Percentiles rank a stretch among this genome's conserved stretches.
phyloP scores from a whole-genome alignment of 2,329 filamentous ascomycete genomes.

The Hypoxylon sp. region DNA sequence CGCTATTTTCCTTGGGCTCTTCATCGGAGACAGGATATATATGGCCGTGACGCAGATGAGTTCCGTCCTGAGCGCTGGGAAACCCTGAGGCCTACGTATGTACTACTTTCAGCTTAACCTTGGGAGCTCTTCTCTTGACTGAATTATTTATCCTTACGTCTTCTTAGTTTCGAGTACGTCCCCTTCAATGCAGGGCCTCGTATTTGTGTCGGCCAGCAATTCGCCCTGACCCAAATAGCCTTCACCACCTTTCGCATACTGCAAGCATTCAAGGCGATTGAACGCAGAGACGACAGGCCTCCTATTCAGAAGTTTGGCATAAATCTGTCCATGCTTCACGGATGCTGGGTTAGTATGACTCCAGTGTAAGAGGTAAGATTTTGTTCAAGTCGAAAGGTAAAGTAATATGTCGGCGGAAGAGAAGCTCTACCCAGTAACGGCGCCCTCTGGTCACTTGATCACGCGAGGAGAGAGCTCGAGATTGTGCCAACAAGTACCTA shows the following conservation, averaged over 20 bases:
- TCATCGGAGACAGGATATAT: constrained; percentile 57
- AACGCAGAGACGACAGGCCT: constrained; percentile 49
- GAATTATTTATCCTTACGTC: neutral
- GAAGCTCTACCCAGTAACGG: neutral
- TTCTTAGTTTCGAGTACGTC: constrained; percentile 54
- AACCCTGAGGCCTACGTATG: constrained; percentile 48
- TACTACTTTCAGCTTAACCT: constrained; percentile 2
- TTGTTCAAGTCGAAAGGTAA: neutral
- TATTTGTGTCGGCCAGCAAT: constrained; percentile 59
- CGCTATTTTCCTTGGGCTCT: constrained; percentile 53
- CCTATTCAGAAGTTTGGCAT: constrained; percentile 50
- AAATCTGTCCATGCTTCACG: constrained; percentile 52
- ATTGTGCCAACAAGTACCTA: neutral
- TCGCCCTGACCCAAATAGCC: constrained; percentile 53
- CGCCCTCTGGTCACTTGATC: neutral
- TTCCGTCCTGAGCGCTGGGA: constrained; percentile 58
- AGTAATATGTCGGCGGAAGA: neutral
- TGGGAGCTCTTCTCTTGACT: neutral
- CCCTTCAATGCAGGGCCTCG: constrained; percentile 59
- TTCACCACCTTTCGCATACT: constrained; percentile 52
- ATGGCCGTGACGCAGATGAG: constrained; percentile 55
- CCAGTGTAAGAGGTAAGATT: constrained; percentile 24
- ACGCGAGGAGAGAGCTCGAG: neutral
- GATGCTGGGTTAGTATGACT: constrained; percentile 52
- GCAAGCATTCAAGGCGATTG: constrained; percentile 52